phyloP scores from a whole-genome alignment of 2,329 filamentous ascomycete genomes.

The Grosmannia serpens region DNA sequence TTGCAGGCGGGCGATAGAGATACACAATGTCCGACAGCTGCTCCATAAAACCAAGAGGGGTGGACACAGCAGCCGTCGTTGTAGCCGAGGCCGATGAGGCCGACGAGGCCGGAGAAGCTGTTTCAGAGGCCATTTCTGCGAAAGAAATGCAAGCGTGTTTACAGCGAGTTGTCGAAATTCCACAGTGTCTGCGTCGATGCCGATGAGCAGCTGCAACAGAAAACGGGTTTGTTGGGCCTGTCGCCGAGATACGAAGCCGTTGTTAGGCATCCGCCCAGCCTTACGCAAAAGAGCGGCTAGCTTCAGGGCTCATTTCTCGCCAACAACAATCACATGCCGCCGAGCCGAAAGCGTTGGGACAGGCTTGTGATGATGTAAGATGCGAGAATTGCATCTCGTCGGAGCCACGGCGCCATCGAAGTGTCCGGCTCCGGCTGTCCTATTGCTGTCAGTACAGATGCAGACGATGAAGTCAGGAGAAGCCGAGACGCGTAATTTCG shows the following conservation, averaged over 20 bases:
- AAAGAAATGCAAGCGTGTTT: background rate
- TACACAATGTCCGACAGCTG: conserved; percentile 25
- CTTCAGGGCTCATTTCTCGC: background rate
- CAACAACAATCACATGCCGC: background rate
- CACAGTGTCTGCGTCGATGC: background rate
- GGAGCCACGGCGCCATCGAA: background rate
- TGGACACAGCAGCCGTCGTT: background rate
- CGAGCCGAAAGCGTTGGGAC: background rate
- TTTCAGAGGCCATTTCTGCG: background rate
- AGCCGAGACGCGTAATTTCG: too few species aligned
- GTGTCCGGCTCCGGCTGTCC: background rate
- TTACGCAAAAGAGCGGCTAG: background rate
- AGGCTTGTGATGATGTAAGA: background rate
- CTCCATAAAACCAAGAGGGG: conserved; percentile 24
- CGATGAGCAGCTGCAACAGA: background rate
- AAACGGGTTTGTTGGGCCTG: background rate
- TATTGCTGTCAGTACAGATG: background rate
- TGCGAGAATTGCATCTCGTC: background rate
- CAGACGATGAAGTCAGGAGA: too few species aligned
- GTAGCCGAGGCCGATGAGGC: background rate
- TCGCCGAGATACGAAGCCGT: background rate
- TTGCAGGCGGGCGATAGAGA: conserved; percentile 20
- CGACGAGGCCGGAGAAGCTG: background rate
- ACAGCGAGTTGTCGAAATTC: background rate
- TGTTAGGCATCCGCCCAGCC: background rate